A percentile compares a stretch with the other conserved stretches of the same genome.
Evolutionary conservation across 2,329 filamentous ascomycete genomes (phyloP).

Genomic region (Pyrenophora graminea): DNA sequence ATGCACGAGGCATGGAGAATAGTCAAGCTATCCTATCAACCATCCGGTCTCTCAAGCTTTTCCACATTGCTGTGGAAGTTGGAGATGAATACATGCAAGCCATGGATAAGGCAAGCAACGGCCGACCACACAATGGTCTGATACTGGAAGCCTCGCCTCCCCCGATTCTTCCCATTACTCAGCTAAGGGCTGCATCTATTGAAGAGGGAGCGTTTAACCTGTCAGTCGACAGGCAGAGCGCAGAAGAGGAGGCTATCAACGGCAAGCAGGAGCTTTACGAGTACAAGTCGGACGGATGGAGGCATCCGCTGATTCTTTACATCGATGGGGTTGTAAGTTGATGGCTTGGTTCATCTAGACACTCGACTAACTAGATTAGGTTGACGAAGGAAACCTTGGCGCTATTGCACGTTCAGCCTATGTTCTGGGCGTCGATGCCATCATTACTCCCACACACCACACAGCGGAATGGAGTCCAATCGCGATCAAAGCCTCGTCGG

Average conservation of each 20-base stretch:
- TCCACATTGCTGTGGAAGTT: conserved; percentile 54
- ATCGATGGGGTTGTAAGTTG: conserved; percentile 66
- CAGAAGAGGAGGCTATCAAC: conserved; percentile 75
- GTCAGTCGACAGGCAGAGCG: conserved; percentile 66
- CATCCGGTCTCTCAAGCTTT: conserved; percentile 24
- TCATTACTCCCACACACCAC: conserved; percentile 73
- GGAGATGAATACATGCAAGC: conserved; percentile 65
- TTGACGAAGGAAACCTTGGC: conserved; percentile 89
- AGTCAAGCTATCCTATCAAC: conserved; percentile 26
- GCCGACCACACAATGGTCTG: conserved; percentile 86
- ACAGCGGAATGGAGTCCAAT: conserved; percentile 75
- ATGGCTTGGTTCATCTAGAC: background rate
- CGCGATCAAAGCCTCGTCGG: conserved; percentile 84
- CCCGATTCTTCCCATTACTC: conserved; percentile 69
- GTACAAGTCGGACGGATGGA: conserved; percentile 49
- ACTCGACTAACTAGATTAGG: conserved; percentile 38
- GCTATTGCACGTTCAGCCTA: conserved; percentile 85
- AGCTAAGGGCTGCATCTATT: conserved; percentile 58
- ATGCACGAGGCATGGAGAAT: conserved; percentile 28
- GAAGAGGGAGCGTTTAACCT: conserved; percentile 37
- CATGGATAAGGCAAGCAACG: conserved; percentile 81
- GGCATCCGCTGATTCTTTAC: conserved; percentile 72
- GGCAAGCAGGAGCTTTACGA: conserved; percentile 62
- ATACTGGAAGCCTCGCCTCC: conserved; percentile 86
- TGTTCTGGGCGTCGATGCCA: conserved; percentile 86